Conservation (phyloP, 371 early-diverging fungal species). For the Encephalitozoon intestinalis region DNA sequence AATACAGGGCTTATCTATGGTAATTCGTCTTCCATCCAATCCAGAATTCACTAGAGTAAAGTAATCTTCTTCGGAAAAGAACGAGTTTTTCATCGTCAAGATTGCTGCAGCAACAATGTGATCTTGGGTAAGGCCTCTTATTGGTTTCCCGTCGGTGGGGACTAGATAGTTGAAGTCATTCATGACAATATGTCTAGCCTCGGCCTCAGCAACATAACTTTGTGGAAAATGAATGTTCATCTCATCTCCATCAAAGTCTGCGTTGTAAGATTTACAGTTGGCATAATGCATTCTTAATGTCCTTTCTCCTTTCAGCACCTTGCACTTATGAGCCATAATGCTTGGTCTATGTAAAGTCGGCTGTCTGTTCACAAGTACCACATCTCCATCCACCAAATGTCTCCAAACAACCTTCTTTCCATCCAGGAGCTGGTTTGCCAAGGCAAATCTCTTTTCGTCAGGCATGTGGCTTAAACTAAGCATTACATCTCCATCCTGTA, state of each 20-base stretch:
- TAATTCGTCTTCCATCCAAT: conserved; percentile 53
- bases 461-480: conserved; percentile 70
- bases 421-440: conserved; percentile 76
- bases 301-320: conserved; percentile 86
- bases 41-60: conserved; percentile 79
- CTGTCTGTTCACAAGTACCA: conserved; percentile 93
- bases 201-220: conserved; percentile 83
- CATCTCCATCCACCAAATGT: conserved; percentile 89
- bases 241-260: conserved; percentile 99
- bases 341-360: conserved; percentile 98
- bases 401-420: conserved; percentile 87
- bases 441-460: conserved; percentile 76
- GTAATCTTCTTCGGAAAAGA: conserved; percentile 79
- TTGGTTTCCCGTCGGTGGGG: conserved; percentile 89
- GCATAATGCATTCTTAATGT: conserved; percentile 99
- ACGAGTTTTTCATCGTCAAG: conserved; percentile 77
- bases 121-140: conserved; percentile 97
- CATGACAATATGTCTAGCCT: conserved; percentile 81
- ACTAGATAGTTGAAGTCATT: conserved; percentile 92
- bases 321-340: conserved; percentile 94
- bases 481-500: conserved; percentile 59
- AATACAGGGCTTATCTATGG: conserved; percentile 44
- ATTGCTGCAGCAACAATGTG: conserved; percentile 90
- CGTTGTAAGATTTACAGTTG: conserved; percentile 86
- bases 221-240: conserved; percentile 99